Base-by-base conservation (phyloP, 2,329 filamentous ascomycete species). In the Xylaria sp. region DNA sequence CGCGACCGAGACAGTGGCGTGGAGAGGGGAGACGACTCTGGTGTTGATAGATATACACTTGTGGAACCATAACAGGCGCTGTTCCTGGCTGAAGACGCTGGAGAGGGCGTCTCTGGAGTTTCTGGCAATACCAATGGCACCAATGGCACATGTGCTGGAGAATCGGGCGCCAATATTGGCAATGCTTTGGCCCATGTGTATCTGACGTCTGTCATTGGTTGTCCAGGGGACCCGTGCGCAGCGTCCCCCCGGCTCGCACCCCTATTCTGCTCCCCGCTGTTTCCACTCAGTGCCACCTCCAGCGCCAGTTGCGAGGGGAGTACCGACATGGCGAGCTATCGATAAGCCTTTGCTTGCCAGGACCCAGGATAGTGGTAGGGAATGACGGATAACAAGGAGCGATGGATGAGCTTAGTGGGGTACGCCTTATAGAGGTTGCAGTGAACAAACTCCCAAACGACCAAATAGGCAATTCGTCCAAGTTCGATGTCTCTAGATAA, bases 191-290 rank as follows among this genome's bases (percentile, higher is more conserved):
- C 68, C 69, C 72, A 70, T 69, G 70, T 71, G 63, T 70, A 68
- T 65, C 68, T 68, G 63, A 73, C 71, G 63, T 70, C 67, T 67
- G 69, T 66, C 68, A 74, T 75, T 76, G 74, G 76, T 76, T 76
- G 76, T 65, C 71, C 39, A 71, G 74, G 75, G 65, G 75, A 76
- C 61, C 69, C 60, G 23, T 48, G 50, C 63, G 60, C 65, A 59
- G 41, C 34, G 57, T 56, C 63, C 30, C 59, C 63, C 30, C 32
- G 46, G 36, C 45, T 39, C 23, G 53, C 70, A 70, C 74, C 72
- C 75, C 75, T 76, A 74, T 75, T 76, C 66, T 39, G 65, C 65
- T 65, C 74, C 70, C 73, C 72, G 66, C 66, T 60, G 48, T 48
- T 65, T 55, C 63, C 63, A 57, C 53, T 18, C 13, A 10, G 53